phyloP scores from a whole-genome alignment of 345 rosid species.

The Bretschneidera sinensis region DNA sequence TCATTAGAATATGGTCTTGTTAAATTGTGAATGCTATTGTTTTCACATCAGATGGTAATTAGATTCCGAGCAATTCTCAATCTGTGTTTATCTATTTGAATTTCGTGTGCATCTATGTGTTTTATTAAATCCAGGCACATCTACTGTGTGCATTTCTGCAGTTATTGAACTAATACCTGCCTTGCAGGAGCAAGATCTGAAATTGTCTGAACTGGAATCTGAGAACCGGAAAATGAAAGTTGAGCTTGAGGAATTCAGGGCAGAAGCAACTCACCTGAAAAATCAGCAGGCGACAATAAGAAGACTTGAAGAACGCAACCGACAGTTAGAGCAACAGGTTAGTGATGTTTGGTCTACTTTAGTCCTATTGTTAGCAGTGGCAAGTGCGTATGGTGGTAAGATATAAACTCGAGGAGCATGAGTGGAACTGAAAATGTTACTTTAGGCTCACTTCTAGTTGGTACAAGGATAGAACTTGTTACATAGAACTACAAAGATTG shows the following conservation, averaged over 20 bases:
- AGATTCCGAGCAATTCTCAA: too few species aligned
- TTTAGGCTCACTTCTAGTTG: neutral
- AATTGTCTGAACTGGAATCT: slow-evolving; percentile 78
- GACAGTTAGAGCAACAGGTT: slow-evolving; percentile 98
- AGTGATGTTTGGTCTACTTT: slow-evolving; percentile 20
- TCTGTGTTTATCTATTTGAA: neutral
- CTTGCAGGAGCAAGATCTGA: slow-evolving; percentile 89
- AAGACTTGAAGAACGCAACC: slow-evolving; percentile 95
- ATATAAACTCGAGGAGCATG: slow-evolving; percentile 5
- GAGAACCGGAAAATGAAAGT: slow-evolving; percentile 96
- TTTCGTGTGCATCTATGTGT: neutral
- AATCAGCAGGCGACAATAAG: slow-evolving; percentile 99
- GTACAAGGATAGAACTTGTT: slow-evolving; percentile 5
- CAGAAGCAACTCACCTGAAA: slow-evolving; percentile 93
- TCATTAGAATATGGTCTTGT: neutral
- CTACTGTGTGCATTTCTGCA: neutral
- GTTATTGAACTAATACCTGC: slow-evolving; percentile 7
- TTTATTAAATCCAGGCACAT: neutral
- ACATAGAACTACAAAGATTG: slow-evolving; percentile 1
- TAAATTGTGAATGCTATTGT: neutral
- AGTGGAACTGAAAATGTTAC: neutral
- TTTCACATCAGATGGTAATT: too few species aligned
- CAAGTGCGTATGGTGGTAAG: too few species aligned
- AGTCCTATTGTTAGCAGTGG: too few species aligned
- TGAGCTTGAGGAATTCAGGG: slow-evolving; percentile 91